These are phyloP conservation scores for Daedalea quercina DNA, from an alignment of 768 basidiomycete genomes.

Conservation along the genomic window DNA sequence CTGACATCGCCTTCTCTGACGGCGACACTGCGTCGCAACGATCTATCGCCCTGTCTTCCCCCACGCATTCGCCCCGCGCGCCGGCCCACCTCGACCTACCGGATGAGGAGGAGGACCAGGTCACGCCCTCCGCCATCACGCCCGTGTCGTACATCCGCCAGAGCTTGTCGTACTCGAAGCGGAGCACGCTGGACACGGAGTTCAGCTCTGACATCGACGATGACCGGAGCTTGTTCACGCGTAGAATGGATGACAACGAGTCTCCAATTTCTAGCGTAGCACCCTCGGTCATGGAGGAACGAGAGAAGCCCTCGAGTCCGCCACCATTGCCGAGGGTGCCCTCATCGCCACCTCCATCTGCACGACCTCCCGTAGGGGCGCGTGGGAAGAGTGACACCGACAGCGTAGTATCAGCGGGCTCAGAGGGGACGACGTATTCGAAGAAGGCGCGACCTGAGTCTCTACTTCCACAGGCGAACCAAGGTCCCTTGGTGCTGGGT, in stretches of 20 bases:
- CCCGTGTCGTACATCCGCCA: constrained; percentile 17
- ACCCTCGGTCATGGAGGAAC: constrained; percentile 37
- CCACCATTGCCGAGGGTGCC: background rate
- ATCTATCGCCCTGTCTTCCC: constrained; percentile 70
- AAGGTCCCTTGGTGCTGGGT: constrained; percentile 68
- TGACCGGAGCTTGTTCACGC: constrained; percentile 44
- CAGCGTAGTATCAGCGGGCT: constrained; percentile 57
- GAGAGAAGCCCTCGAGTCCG: constrained; percentile 21
- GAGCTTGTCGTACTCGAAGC: constrained; percentile 16
- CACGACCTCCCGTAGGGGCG: constrained; percentile 23
- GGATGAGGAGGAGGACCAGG: constrained; percentile 3
- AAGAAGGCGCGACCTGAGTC: constrained; percentile 77
- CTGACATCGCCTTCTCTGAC: constrained; percentile 29
- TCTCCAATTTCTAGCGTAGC: constrained; percentile 47
- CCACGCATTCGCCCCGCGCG: constrained; percentile 43
- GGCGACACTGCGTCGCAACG: constrained; percentile 75
- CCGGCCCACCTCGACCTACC: constrained; percentile 14
- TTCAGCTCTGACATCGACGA: constrained; percentile 37
- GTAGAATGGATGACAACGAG: constrained; percentile 31
- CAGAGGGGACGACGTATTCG: constrained; percentile 46
- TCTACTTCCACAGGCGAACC: constrained; percentile 53
- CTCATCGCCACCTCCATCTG: constrained; percentile 4
- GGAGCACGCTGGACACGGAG: constrained; percentile 39
- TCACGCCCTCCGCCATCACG: constrained; percentile 14
- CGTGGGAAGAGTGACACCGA: constrained; percentile 38